These are phyloP conservation scores for Insectozyma bohioensis DNA, from an alignment of 1,139 yeast genomes.

Conservation along the genomic window DNA sequence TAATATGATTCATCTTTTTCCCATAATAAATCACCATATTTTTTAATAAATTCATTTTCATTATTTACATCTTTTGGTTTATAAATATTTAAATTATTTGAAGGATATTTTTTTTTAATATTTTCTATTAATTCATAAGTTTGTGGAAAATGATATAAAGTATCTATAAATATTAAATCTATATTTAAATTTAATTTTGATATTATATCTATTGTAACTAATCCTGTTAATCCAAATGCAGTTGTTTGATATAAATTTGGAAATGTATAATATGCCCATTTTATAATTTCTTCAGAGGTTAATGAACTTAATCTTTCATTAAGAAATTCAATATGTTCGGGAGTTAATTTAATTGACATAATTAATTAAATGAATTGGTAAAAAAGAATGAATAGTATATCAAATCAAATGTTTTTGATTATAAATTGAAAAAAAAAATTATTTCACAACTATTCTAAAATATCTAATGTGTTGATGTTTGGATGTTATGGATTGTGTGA, in stretches of 20 bases:
- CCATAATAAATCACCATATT: slow-evolving; percentile 81
- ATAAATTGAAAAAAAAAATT: no score
- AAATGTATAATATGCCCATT: slow-evolving; percentile 80
- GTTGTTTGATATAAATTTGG: slow-evolving; percentile 88
- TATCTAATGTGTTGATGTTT: no score
- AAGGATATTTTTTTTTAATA: slow-evolving; percentile 54
- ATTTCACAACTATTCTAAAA: no score
- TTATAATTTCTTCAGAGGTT: slow-evolving; percentile 69
- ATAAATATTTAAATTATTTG: slow-evolving; percentile 55
- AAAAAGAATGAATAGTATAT: no score
- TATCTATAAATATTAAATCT: slow-evolving; percentile 84
- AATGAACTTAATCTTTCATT: slow-evolving; percentile 58
- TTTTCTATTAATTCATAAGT: slow-evolving; percentile 72
- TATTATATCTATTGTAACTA: slow-evolving; percentile 83
- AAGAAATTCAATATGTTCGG: slow-evolving; percentile 55
- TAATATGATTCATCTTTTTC: slow-evolving; percentile 76
- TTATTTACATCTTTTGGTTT: slow-evolving; percentile 58
- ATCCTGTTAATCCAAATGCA: slow-evolving; percentile 92
- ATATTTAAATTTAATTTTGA: slow-evolving; percentile 50
- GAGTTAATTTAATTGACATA: slow-evolving; percentile 1
- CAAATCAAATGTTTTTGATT: no score
- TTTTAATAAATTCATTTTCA: slow-evolving; percentile 63
- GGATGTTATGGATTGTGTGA: no score
- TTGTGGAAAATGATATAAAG: slow-evolving; percentile 91
- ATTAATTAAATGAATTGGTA: no score